A percentile compares a stretch with the other conserved stretches of the same genome.
Evolutionary conservation across 1,139 yeast species (phyloP).

Genomic region (Candida sojae): DNA sequence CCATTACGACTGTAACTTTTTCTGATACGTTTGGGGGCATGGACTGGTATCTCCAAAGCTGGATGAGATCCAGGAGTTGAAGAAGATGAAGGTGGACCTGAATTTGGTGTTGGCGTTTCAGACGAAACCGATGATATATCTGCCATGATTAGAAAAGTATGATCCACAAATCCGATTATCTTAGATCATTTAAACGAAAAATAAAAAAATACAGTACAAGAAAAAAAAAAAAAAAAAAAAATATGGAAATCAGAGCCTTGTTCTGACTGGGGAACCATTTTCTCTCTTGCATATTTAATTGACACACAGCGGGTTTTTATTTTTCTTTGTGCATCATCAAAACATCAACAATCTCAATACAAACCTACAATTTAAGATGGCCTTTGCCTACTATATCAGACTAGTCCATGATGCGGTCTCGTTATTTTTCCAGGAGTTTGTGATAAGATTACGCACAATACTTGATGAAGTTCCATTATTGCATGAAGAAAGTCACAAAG

Average conservation of each 20-base stretch:
- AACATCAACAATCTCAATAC: too few relatives aligned
- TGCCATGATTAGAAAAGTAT: neutral
- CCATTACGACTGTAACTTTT: conserved; percentile 17
- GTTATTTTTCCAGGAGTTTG: neutral
- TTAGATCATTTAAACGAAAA: neutral
- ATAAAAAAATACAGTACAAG: neutral
- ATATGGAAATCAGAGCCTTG: neutral
- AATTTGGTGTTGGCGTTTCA: neutral
- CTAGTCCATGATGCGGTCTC: neutral
- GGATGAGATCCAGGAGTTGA: neutral
- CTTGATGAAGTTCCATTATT: neutral
- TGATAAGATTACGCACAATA: neutral
- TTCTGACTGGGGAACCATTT: too few relatives aligned
- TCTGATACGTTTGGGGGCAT: neutral
- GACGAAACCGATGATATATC: neutral
- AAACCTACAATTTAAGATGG: neutral
- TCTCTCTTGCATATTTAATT: too few relatives aligned
- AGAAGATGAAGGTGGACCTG: neutral
- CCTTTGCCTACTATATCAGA: neutral
- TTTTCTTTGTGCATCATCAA: too few relatives aligned
- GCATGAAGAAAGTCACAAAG: neutral
- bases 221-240: neutral
- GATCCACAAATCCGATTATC: neutral
- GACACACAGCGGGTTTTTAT: too few relatives aligned
- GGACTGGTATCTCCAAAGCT: neutral